phyloP scores from a whole-genome alignment of 768 basidiomycete genomes.

The Boletus vermiculosoides region DNA sequence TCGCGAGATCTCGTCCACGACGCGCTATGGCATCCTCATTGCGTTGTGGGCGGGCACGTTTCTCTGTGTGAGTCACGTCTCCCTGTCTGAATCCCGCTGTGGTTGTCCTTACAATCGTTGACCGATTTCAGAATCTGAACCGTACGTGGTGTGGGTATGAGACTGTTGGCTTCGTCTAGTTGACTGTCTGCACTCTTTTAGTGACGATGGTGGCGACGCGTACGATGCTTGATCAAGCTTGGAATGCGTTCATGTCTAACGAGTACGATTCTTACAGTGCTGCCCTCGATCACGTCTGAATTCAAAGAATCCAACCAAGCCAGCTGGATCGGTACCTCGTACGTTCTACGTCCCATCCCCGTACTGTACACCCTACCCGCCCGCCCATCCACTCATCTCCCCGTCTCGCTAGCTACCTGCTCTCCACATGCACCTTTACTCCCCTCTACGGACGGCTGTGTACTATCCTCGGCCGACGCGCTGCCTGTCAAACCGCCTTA shows the following conservation, averaged over 20 bases:
- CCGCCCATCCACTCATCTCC: not conserved
- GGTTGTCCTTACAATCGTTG: not conserved
- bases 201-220: conserved; percentile 28
- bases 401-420: conserved; percentile 43
- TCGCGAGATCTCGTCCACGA: conserved; percentile 54
- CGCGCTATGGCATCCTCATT: conserved; percentile 60
- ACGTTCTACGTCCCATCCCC: not conserved
- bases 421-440: conserved; percentile 78
- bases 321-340: conserved; percentile 31
- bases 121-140: conserved; percentile 11
- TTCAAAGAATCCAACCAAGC: conserved; percentile 29
- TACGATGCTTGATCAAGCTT: not conserved
- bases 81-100: not conserved
- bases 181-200: not conserved
- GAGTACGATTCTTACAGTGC: not conserved
- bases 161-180: not conserved
- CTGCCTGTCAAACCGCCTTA: conserved; percentile 64
- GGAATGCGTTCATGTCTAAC: not conserved
- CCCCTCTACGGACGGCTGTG: conserved; percentile 76
- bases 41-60: conserved; percentile 71
- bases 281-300: conserved; percentile 23
- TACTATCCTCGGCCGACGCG: conserved; percentile 67
- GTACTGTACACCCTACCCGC: not conserved
- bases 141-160: conserved; percentile 2
- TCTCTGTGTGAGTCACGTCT: conserved; percentile 53